Base-by-base conservation (phyloP, 768 basidiomycete species). In the Mycena venus region DNA sequence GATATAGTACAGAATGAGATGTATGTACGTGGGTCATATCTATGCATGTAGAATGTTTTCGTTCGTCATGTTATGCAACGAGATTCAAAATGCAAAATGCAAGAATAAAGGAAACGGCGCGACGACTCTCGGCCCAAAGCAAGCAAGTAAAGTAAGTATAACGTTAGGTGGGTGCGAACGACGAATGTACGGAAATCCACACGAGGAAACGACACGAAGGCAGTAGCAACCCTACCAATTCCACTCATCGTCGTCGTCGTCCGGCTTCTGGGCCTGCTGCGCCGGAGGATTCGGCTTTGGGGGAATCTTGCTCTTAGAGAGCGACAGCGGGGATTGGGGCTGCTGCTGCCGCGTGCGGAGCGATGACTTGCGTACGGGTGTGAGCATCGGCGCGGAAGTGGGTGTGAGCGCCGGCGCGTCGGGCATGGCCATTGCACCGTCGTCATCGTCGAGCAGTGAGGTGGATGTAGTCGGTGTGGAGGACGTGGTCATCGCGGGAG, bases 201-300 rank as follows among this genome's bases (percentile, higher is more conserved):
- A n/a, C n/a, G n/a, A n/a, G n/a, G n/a, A n/a, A n/a, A n/a, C n/a
- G n/a, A n/a, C n/a, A n/a, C n/a, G n/a, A n/a, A n/a, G n/a, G n/a
- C n/a, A n/a, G n/a, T n/a, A n/a, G n/a, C n/a, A n/a, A 11, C 36
- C 36, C 49, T 82, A 91, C 91, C 91, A 92, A 77, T 91, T 91
- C 91, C 91, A 92, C 70, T 88, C 88, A 31, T 91, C 89, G 59
- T 89, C 90, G 49, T 89, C 87, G 58, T 89, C 88, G 42, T 80
- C 78, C 0, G 77, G 76, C 42, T 78, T 70, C 34, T 75, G 11
- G 36, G 36, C 49, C 53, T 73, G 32, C 23, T 62, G 61, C 65
- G 49, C 32, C 25, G 25, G 49, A 23, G 44, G 60, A n/a, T 42
- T 66, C 40, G 36, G 67, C 32, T 53, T 71, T 31, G 59, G 47